These are phyloP conservation scores for Kwoniella shandongensis DNA, from an alignment of 768 basidiomycete genomes.

Conservation along the genomic window DNA sequence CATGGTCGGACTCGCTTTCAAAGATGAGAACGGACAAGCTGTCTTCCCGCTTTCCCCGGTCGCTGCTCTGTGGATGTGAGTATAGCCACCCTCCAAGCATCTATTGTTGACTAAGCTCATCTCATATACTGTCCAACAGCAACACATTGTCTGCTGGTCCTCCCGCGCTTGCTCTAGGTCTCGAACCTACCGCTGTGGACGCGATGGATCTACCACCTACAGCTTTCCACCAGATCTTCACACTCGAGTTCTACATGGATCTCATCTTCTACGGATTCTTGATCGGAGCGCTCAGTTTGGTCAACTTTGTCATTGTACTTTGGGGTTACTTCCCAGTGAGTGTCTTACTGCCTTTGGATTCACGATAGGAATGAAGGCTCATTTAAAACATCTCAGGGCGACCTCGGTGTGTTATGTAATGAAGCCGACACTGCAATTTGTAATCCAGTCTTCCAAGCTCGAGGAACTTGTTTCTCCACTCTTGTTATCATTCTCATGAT, in stretches of 20 bases:
- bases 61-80: constrained; percentile 53
- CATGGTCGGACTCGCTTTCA: constrained; percentile 63
- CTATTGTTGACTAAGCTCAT: no score
- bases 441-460: constrained; percentile 54
- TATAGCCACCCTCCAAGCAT: no score
- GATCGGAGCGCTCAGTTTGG: constrained; percentile 52
- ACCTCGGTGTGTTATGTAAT: constrained; percentile 52
- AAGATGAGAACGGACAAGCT: constrained; percentile 57
- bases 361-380: neutral
- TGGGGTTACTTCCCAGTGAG: constrained; percentile 51
- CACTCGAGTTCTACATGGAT: constrained; percentile 51
- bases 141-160: constrained; percentile 61
- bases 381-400: constrained; percentile 10
- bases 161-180: constrained; percentile 62
- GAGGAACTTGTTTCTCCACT: constrained; percentile 54
- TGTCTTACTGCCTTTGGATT: neutral
- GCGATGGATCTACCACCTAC: constrained; percentile 59
- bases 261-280: constrained; percentile 54
- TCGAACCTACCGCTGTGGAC: constrained; percentile 59
- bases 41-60: constrained; percentile 64
- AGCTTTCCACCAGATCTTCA: constrained; percentile 54
- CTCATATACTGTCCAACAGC: no score
- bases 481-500: constrained; percentile 53
- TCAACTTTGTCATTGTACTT: constrained; percentile 54
- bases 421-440: constrained; percentile 49